phyloP scores from a whole-genome alignment of 192 early-diverging fungal species.

The Coemansia sp. region DNA sequence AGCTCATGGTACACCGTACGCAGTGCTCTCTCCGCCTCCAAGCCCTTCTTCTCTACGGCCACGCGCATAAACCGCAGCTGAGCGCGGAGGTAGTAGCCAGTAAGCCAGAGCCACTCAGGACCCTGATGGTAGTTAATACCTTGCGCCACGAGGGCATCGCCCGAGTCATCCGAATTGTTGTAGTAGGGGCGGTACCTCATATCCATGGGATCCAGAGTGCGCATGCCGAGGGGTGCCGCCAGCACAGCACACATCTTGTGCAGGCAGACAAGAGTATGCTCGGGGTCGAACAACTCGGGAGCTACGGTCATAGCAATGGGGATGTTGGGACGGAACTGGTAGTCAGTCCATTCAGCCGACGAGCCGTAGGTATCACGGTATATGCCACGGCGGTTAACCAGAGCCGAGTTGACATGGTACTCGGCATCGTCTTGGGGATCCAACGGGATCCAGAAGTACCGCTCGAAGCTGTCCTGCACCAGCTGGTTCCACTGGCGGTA shows the following conservation, averaged over 20 bases:
- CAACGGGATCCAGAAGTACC: slow-evolving; percentile 86
- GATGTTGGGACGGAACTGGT: slow-evolving; percentile 94
- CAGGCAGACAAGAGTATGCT: slow-evolving; percentile 75
- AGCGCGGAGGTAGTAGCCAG: slow-evolving; percentile 88
- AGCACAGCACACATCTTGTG: slow-evolving; percentile 69
- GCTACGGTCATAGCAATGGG: slow-evolving; percentile 91
- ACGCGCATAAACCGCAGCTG: slow-evolving; percentile 70
- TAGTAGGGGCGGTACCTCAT: slow-evolving; percentile 93
- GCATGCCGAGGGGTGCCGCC: slow-evolving; percentile 88
- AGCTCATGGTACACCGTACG: slow-evolving; percentile 72
- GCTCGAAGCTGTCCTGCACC: slow-evolving; percentile 83
- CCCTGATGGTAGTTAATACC: slow-evolving; percentile 99
- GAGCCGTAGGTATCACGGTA: slow-evolving; percentile 90
- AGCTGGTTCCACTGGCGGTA: slow-evolving; percentile 81
- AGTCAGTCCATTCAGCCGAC: slow-evolving; percentile 76
- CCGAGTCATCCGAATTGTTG: slow-evolving; percentile 88
- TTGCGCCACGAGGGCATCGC: slow-evolving; percentile 85
- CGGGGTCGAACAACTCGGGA: slow-evolving; percentile 86
- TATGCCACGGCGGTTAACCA: slow-evolving; percentile 88
- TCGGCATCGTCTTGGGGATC: slow-evolving; percentile 65
- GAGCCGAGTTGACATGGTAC: slow-evolving; percentile 58
- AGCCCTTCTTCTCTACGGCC: slow-evolving; percentile 15
- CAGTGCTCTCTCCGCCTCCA: slow-evolving; percentile 51
- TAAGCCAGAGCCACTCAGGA: slow-evolving; percentile 97
- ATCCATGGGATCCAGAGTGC: slow-evolving; percentile 93